These are phyloP conservation scores for Phytopythium delawarense DNA, from an alignment of 352 stramenopile species.

Conservation along the genomic window DNA sequence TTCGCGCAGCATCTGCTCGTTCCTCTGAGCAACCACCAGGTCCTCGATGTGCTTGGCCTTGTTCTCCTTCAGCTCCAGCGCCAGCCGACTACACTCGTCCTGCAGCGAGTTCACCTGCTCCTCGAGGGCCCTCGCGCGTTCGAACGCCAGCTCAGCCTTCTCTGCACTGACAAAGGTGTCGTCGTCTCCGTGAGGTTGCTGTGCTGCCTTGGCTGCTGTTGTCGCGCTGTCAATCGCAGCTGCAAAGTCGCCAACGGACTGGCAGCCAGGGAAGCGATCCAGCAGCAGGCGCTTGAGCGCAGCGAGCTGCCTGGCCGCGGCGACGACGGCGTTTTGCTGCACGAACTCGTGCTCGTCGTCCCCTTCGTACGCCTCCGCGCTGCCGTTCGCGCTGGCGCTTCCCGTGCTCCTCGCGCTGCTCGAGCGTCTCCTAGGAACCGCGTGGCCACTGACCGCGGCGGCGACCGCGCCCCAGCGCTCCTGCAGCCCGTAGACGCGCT, in stretches of 20 bases:
- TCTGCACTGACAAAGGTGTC: constrained; percentile 3
- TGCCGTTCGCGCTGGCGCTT: background rate
- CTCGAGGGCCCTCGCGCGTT: constrained; percentile 11
- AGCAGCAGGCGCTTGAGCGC: constrained; percentile 16
- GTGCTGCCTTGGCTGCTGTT: too few relatives aligned
- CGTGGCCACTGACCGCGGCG: background rate
- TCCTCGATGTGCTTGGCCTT: constrained; percentile 21
- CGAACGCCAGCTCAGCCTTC: constrained; percentile 10
- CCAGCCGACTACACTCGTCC: constrained; percentile 16
- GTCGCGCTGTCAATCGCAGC: background rate
- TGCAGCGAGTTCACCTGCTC: constrained; percentile 12
- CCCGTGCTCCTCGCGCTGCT: constrained; percentile 4
- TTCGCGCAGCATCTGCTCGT: constrained; percentile 24
- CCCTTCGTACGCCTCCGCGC: background rate
- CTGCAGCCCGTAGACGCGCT: constrained; percentile 37
- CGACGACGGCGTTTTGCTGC: constrained; percentile 10
- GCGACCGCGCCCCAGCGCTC: constrained; percentile 23
- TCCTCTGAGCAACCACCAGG: constrained; percentile 21
- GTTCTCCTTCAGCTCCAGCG: constrained; percentile 15
- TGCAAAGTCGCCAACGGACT: background rate
- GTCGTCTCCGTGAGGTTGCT: background rate
- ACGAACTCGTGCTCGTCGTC: constrained; percentile 12
- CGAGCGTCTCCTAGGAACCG: background rate
- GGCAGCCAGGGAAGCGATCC: constrained; percentile 14
- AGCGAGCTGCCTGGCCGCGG: constrained; percentile 13